These are phyloP conservation scores for Camellia japonica DNA, from an alignment of 148 eudicot genomes.

Conservation along the genomic window DNA sequence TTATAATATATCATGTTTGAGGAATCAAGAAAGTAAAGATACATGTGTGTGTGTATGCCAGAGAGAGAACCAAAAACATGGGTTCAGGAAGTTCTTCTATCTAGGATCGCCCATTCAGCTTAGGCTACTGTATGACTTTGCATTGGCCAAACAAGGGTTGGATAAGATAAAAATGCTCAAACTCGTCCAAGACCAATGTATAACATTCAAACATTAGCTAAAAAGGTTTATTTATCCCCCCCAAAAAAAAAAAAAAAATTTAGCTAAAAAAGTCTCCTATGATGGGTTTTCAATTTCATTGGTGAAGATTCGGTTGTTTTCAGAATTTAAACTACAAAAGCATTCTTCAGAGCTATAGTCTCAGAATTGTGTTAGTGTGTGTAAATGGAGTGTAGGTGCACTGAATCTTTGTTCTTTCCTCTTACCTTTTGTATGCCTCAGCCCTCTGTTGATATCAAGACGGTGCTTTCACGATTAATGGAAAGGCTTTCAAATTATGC, in stretches of 20 bases:
- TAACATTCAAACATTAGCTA: not conserved
- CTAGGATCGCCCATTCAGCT: too few relatives aligned
- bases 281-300: not conserved
- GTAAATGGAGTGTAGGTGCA: not conserved
- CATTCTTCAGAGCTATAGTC: not conserved
- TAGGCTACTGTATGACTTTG: not conserved
- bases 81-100: too few relatives aligned
- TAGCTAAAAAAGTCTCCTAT: not conserved
- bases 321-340: too few relatives aligned
- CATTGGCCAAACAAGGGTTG: not conserved
- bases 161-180: not conserved
- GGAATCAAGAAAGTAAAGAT: too few relatives aligned
- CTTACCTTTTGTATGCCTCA: slow-evolving; percentile 18
- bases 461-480: slow-evolving; percentile 85
- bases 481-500: slow-evolving; percentile 98
- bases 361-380: too few relatives aligned
- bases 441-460: slow-evolving; percentile 93
- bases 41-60: not conserved
- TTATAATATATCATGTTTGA: too few relatives aligned
- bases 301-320: not conserved
- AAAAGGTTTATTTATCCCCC: not conserved
- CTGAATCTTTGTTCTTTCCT: not conserved
- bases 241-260: not conserved
- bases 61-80: not conserved
- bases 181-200: not conserved